Percentiles rank a stretch among this genome's conserved stretches.
These are phyloP conservation scores for Tetrapisispora fleetii DNA, from an alignment of 805 yeast genomes.

Conservation along the genomic window DNA sequence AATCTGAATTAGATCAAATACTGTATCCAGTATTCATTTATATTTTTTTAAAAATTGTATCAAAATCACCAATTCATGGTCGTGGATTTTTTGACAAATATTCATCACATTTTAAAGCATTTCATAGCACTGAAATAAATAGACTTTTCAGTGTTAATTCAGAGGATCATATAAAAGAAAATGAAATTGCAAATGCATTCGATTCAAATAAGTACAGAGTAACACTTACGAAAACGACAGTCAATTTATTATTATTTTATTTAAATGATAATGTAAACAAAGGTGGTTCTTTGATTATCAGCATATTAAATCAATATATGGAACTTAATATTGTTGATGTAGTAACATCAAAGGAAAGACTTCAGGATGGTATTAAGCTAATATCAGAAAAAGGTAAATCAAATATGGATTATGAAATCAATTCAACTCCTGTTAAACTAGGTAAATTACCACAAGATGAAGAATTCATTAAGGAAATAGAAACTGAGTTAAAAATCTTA, in stretches of 20 bases:
- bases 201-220: constrained; percentile 63
- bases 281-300: constrained; percentile 81
- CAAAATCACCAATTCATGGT: constrained; percentile 54
- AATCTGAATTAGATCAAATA: constrained; percentile 74
- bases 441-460: constrained; percentile 83
- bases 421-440: constrained; percentile 47
- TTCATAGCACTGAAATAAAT: constrained; percentile 71
- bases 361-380: constrained; percentile 27
- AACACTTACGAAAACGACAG: constrained; percentile 69
- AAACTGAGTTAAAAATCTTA: constrained; percentile 67
- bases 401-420: constrained; percentile 20
- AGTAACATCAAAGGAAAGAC: constrained; percentile 24
- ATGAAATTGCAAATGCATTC: constrained; percentile 70
- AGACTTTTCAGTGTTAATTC: constrained; percentile 64
- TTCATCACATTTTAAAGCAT: constrained; percentile 57
- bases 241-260: constrained; percentile 75
- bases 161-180: constrained; percentile 73
- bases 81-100: constrained; percentile 68
- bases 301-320: constrained; percentile 78
- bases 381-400: constrained; percentile 22
- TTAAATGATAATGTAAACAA: constrained; percentile 84
- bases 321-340: constrained; percentile 36
- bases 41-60: constrained; percentile 68
- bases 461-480: constrained; percentile 75
- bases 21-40: constrained; percentile 91